Evolutionary conservation across 2,329 filamentous ascomycete genomes (phyloP).

Genomic region (Davidsoniella australis): DNA sequence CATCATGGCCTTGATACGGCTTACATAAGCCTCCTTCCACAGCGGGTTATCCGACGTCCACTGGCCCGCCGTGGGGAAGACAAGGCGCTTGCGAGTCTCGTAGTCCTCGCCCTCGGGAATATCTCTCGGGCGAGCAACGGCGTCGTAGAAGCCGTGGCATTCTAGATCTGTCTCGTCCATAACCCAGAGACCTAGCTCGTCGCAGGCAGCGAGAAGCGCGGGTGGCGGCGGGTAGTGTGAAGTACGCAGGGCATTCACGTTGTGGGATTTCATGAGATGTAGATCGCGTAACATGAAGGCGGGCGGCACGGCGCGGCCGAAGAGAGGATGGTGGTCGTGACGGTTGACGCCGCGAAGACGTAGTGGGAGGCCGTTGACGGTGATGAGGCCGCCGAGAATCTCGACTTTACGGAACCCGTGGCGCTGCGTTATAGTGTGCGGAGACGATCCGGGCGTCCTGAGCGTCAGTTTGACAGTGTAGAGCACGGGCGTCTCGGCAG

Average conservation of each 20-base stretch:
- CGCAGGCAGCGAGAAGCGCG: slow-evolving; percentile 41
- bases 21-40: slow-evolving; percentile 48
- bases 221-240: slow-evolving; percentile 49
- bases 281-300: slow-evolving; percentile 45
- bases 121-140: slow-evolving; percentile 30
- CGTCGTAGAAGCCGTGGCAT: slow-evolving; percentile 32
- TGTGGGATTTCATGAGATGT: slow-evolving; percentile 48
- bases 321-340: slow-evolving; percentile 50
- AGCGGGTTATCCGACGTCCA: slow-evolving; percentile 42
- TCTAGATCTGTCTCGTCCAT: slow-evolving; percentile 41
- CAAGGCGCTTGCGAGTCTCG: slow-evolving; percentile 14
- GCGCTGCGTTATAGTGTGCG: slow-evolving; percentile 23
- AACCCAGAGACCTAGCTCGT: slow-evolving; percentile 47
- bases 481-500: slow-evolving; percentile 47
- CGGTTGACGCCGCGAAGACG: slow-evolving; percentile 53
- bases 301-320: slow-evolving; percentile 43
- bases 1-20: slow-evolving; percentile 47
- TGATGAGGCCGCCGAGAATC: slow-evolving; percentile 41
- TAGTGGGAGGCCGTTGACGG: slow-evolving; percentile 47
- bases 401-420: slow-evolving; percentile 49
- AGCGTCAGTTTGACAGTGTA: slow-evolving; percentile 28
- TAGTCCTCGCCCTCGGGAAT: slow-evolving; percentile 32
- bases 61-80: slow-evolving; percentile 21
- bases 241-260: slow-evolving; percentile 53
- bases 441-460: slow-evolving; percentile 18